A percentile compares a stretch with the other conserved stretches of the same genome.
These are phyloP conservation scores for Echinosophora koreensis DNA, from an alignment of 306 rosid genomes.

Conservation along the genomic window DNA sequence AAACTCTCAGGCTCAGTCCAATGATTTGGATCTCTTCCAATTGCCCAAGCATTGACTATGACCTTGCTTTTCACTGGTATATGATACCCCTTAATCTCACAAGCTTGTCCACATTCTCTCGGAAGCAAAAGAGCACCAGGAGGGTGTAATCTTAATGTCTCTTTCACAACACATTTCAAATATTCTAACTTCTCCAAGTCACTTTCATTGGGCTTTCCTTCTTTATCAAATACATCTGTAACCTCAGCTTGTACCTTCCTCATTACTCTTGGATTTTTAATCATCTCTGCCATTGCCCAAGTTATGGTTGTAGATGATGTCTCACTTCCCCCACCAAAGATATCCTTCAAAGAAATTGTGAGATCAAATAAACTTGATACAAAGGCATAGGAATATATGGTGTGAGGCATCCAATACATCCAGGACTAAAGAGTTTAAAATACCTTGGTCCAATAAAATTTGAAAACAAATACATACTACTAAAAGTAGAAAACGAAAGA, in stretches of 20 bases:
- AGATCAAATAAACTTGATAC: not conserved
- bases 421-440: not conserved
- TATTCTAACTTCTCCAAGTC: slow-evolving; percentile 33
- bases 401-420: not conserved
- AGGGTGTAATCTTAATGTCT: slow-evolving; percentile 49
- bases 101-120: slow-evolving; percentile 32
- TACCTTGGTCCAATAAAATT: too few species aligned
- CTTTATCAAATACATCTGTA: not conserved
- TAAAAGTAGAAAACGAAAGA: too few species aligned
- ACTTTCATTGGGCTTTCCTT: slow-evolving; percentile 23
- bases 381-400: not conserved
- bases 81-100: slow-evolving; percentile 42
- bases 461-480: too few species aligned
- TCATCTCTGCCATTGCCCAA: slow-evolving; percentile 45
- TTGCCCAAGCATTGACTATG: slow-evolving; percentile 49
- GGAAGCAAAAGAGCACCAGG: slow-evolving; percentile 43
- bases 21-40: slow-evolving; percentile 48
- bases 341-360: slow-evolving; percentile 9
- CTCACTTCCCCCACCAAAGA: slow-evolving; percentile 45
- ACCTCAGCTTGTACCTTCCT: slow-evolving; percentile 49
- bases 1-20: slow-evolving; percentile 38
- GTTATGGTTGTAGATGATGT: slow-evolving; percentile 36
- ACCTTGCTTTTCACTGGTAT: slow-evolving; percentile 43
- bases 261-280: slow-evolving; percentile 40
- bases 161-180: slow-evolving; percentile 49